A percentile compares a stretch with the other conserved stretches of the same genome.
phyloP scores from a whole-genome alignment of 164 flowering plant species.

The Sextonia rubra region DNA sequence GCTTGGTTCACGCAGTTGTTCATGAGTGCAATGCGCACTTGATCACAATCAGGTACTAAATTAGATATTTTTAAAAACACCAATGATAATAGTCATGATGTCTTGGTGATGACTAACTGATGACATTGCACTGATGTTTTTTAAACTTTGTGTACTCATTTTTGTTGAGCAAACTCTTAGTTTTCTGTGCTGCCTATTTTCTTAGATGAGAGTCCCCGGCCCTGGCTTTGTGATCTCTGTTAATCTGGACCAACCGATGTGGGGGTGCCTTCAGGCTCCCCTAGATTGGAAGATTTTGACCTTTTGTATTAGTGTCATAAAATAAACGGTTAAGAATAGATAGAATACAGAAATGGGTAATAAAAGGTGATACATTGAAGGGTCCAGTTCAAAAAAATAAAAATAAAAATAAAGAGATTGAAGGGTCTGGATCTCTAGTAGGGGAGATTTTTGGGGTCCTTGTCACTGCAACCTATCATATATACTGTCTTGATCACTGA shows the following conservation, averaged over 20 bases:
- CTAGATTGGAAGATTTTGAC: neutral
- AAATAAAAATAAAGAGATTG: no score
- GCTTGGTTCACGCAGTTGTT: slow-evolving; percentile 95
- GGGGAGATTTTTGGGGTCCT: neutral
- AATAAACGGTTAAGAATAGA: neutral
- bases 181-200: neutral
- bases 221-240: neutral
- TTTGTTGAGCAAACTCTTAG: neutral
- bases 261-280: neutral
- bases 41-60: slow-evolving; percentile 59
- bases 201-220: neutral
- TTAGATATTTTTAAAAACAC: neutral
- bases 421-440: neutral
- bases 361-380: no score
- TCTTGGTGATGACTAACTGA: neutral
- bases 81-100: neutral
- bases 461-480: neutral
- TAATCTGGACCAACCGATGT: neutral
- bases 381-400: no score
- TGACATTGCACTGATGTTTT: neutral
- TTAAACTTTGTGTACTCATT: neutral
- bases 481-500: neutral
- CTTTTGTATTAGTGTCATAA: no score
- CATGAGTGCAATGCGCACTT: slow-evolving; percentile 81
- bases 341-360: neutral